Percentiles rank a stretch among this genome's conserved stretches.
phyloP scores from a whole-genome alignment of 805 yeast species.

The Yamadazyma paraphyllophila region DNA sequence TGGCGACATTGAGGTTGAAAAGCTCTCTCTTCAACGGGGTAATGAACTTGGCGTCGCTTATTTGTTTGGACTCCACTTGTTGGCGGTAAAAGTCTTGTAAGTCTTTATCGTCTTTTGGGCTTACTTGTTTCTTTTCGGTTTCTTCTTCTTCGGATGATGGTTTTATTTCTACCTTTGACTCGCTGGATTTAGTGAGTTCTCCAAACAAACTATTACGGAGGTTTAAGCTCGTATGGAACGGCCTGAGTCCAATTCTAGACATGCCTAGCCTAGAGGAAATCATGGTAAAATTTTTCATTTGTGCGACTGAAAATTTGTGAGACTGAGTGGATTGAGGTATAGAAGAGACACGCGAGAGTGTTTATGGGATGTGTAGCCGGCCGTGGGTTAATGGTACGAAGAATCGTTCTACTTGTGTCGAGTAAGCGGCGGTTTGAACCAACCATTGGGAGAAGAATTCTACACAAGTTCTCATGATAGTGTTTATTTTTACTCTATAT shows the following conservation, averaged over 20 bases:
- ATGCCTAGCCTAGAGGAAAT: constrained; percentile 1
- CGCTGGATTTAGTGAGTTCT: constrained; percentile 11
- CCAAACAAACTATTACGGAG: constrained; percentile 12
- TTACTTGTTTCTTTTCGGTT: constrained; percentile 16
- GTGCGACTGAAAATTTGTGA: neutral
- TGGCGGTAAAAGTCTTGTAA: constrained; percentile 52
- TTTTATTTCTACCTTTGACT: constrained; percentile 8
- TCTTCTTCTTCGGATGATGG: constrained; percentile 11
- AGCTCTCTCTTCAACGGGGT: constrained; percentile 70
- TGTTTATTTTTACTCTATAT: neutral
- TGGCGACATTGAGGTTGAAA: constrained; percentile 57
- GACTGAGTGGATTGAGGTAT: neutral
- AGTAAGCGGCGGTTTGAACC: no score
- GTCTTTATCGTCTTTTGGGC: constrained; percentile 30
- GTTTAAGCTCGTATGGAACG: neutral
- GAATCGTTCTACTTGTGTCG: neutral
- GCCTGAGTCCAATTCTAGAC: constrained; percentile 5
- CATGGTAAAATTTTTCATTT: constrained; percentile 9
- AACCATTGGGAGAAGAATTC: no score
- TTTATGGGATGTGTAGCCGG: no score
- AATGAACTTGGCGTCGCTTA: constrained; percentile 52
- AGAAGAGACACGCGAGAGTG: no score
- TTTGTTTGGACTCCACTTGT: constrained; percentile 44
- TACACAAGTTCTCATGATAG: neutral
- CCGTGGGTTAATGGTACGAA: no score